These are phyloP conservation scores for Lycium ferocissimum DNA, from an alignment of 257 asterid genomes.

Conservation along the genomic window DNA sequence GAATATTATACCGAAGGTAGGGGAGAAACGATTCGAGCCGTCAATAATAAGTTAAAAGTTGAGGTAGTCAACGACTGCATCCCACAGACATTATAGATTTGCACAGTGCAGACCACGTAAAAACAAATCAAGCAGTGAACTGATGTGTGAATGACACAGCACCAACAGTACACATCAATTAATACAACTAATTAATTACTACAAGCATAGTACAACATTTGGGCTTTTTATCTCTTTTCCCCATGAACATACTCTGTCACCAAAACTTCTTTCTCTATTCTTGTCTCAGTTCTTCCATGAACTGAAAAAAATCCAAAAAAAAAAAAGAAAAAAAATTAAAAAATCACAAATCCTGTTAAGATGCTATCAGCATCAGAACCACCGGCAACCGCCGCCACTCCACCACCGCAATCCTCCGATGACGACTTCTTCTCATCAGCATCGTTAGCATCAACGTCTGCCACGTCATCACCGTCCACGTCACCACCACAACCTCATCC, in stretches of 20 bases:
- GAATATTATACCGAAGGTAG: too few relatives aligned
- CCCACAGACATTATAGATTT: too few relatives aligned
- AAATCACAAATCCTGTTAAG: background rate
- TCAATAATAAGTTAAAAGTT: too few relatives aligned
- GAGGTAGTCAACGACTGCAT: too few relatives aligned
- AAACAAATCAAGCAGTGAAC: too few relatives aligned
- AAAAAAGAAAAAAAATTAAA: background rate
- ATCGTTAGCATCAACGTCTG: slow-evolving; percentile 54
- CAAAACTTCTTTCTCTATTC: background rate
- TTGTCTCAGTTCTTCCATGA: background rate
- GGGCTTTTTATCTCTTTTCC: background rate
- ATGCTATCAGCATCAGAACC: slow-evolving; percentile 43
- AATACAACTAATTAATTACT: too few relatives aligned
- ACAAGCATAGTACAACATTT: too few relatives aligned
- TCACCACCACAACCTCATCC: slow-evolving; percentile 50
- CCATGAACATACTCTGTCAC: slow-evolving; percentile 25
- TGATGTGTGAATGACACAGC: too few relatives aligned
- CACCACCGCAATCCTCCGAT: slow-evolving; percentile 57
- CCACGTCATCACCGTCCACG: slow-evolving; percentile 43
- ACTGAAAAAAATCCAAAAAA: background rate
- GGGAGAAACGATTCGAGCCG: too few relatives aligned
- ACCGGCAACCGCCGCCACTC: slow-evolving; percentile 20
- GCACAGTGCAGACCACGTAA: too few relatives aligned
- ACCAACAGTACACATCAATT: too few relatives aligned
- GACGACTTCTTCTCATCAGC: slow-evolving; percentile 76